phyloP scores from a whole-genome alignment of 2,329 filamentous ascomycete species.

The Fonsecaea nubica region DNA sequence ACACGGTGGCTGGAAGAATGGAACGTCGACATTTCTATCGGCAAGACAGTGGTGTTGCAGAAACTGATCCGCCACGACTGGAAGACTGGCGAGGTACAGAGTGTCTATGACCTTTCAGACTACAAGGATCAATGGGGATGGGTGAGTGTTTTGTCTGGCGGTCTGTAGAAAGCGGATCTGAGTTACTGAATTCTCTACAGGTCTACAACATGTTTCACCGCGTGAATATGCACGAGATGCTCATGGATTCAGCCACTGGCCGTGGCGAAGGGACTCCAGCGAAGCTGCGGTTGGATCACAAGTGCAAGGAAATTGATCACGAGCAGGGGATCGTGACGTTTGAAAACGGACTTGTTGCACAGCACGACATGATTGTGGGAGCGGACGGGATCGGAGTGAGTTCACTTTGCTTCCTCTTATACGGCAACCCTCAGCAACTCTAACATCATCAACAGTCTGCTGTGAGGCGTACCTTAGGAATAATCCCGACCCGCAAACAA shows the following conservation, averaged over 20 bases:
- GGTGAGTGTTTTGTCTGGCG: constrained; percentile 24
- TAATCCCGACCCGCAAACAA: constrained; percentile 45
- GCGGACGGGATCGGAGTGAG: constrained; percentile 48
- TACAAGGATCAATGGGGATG: constrained; percentile 35
- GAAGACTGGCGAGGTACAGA: constrained; percentile 40
- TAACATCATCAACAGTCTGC: constrained; percentile 28
- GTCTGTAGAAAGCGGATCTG: constrained; percentile 6
- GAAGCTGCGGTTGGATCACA: constrained; percentile 38
- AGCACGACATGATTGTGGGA: constrained; percentile 49
- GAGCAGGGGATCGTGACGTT: constrained; percentile 41
- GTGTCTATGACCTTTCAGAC: constrained; percentile 41
- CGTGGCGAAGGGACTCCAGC: constrained; percentile 38
- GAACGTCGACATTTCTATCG: constrained; percentile 41
- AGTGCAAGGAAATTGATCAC: constrained; percentile 40
- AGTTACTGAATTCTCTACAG: neutral
- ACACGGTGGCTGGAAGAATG: constrained; percentile 41
- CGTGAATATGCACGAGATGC: constrained; percentile 50
- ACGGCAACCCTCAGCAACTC: neutral
- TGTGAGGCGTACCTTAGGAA: constrained; percentile 43
- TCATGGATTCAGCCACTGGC: constrained; percentile 44
- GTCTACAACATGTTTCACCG: constrained; percentile 46
- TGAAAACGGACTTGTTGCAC: constrained; percentile 42
- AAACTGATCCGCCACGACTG: constrained; percentile 46
- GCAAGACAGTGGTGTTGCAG: constrained; percentile 41
- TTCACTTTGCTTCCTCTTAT: neutral